Evolutionary conservation across 768 basidiomycete species (phyloP), one percentile per base, ranked within the genome.

Genomic region (Candolleomyces efflorescens): DNA sequence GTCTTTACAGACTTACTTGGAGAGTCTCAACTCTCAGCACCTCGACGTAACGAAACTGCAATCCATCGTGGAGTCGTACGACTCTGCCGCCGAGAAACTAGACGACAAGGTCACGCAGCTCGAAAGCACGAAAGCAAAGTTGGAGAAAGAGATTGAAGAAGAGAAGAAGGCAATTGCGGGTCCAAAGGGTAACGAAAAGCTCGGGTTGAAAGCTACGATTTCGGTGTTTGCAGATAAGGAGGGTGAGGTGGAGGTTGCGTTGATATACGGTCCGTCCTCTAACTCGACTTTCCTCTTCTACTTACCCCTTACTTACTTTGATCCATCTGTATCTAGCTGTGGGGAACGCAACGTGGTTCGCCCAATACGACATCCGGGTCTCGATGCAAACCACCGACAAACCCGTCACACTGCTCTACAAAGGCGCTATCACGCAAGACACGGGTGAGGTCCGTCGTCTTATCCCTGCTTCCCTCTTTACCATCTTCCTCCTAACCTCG

Each of bases 301-400:
- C 46, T n/a, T 12, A n/a, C n/a, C n/a, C n/a, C n/a, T n/a, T n/a
- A n/a, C n/a, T n/a, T n/a, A n/a, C n/a, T 32, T 32, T 7, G 5
- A 36, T 36, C 26, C 13, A 37, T 11, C 13, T 54, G 38, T 13
- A 17, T 53, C 4, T 45, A 80, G 78, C 71, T 23, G 76, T 78
- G 0, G 50, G 54, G 5, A 63, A 59, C 15, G 76, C 75, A 0
- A 71, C 62, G 13, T 79, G 79, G 76, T 64, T 55, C 23, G 73
- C 76, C 0, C 63, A 63, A 3, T 79, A 78, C 48, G 78, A 79
- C 54, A 71, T 79, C 11, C 71, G 75, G 6, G 76, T 77, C 3
- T 67, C 77, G 57, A 73, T 77, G 72, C 65, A 75, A n/a, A 61
- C 67, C 3, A 71, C 75, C 54, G 73, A 75, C 20, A 69, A 67